Percentiles rank a stretch among this genome's conserved stretches.
These are phyloP conservation scores for Claviceps purpurea DNA, from an alignment of 2,329 filamentous ascomycete genomes.

Conservation along the genomic window DNA sequence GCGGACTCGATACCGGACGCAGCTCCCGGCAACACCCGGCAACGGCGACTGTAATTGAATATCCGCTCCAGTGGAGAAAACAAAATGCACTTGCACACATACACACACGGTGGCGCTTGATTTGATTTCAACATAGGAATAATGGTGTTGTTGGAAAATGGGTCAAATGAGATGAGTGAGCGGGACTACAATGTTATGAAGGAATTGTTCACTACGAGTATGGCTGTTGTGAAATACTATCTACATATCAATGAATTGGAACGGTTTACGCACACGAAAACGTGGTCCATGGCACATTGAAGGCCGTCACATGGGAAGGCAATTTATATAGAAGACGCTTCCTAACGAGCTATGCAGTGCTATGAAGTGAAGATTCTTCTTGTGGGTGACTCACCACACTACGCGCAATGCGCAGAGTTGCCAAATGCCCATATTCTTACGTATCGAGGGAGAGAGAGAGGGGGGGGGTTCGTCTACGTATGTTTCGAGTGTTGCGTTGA, in stretches of 20 bases:
- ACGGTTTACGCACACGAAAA: background rate
- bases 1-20: conserved; percentile 8
- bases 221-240: conserved; percentile 6
- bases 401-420: no score
- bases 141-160: conserved; percentile 1
- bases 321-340: no score
- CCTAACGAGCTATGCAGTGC: no score
- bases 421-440: no score
- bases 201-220: conserved; percentile 3
- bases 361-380: no score
- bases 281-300: no score
- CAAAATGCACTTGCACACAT: background rate
- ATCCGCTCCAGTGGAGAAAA: background rate
- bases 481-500: no score
- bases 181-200: background rate
- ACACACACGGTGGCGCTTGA: background rate
- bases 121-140: background rate
- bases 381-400: no score
- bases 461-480: no score
- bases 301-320: no score
- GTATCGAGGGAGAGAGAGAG: no score
- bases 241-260: background rate
- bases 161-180: background rate
- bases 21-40: background rate
- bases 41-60: background rate